Evolutionary conservation across 345 rosid genomes (phyloP).

Genomic region (Excoecaria agallocha): DNA sequence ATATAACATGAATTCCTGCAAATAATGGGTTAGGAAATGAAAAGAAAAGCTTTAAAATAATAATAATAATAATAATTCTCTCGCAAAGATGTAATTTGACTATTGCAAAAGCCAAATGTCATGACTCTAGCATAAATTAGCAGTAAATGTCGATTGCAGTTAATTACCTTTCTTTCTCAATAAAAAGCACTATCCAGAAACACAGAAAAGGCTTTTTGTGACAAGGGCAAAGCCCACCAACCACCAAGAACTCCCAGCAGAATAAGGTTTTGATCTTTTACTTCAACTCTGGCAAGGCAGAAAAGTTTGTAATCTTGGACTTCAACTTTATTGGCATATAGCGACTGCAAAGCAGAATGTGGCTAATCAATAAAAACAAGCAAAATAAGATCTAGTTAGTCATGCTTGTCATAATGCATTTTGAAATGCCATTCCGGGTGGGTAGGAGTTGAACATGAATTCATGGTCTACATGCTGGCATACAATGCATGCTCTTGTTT

Average conservation of each 20-base stretch:
- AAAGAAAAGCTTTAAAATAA: background rate
- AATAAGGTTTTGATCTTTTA: conserved; percentile 31
- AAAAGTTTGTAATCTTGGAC: conserved; percentile 51
- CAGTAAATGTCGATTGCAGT: background rate
- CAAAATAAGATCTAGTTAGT: background rate
- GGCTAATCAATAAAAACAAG: background rate
- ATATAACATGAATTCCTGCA: background rate
- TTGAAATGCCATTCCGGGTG: background rate
- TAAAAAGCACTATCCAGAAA: conserved; percentile 14
- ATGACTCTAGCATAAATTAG: background rate
- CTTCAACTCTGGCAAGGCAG: conserved; percentile 53
- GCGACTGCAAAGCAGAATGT: conserved; percentile 34
- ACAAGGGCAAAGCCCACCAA: conserved; percentile 54
- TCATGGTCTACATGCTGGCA: background rate
- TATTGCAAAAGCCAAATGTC: conserved; percentile 2
- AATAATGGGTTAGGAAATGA: background rate
- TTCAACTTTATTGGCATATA: conserved; percentile 51
- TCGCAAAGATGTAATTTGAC: background rate
- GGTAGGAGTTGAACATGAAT: background rate
- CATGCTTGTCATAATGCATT: background rate
- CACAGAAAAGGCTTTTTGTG: conserved; percentile 16
- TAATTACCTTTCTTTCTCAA: conserved; percentile 23
- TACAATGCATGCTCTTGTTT: background rate
- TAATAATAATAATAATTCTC: no score
- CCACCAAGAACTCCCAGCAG: conserved; percentile 54